Evolutionary conservation across 495 filamentous ascomycete species (phyloP).

Genomic region (Bathelium albidoporum): DNA sequence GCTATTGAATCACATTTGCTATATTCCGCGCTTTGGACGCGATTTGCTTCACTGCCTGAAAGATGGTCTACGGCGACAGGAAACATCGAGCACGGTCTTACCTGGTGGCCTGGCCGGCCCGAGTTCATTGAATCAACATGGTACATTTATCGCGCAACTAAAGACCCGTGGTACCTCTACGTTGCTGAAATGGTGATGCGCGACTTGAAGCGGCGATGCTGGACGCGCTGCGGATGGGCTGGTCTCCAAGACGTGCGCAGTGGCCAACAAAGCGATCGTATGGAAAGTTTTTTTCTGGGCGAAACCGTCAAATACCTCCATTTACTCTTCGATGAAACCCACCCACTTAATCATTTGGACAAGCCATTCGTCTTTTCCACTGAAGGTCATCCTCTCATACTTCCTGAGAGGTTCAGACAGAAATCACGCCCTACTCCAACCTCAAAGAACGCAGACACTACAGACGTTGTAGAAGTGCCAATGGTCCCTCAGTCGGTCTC

Average conservation of each 20-base stretch:
- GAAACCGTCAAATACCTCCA: conserved; percentile 95
- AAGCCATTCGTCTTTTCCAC: conserved; percentile 87
- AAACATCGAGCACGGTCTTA: conserved; percentile 72
- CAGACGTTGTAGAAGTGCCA: conserved; percentile 10
- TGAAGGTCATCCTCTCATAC: conserved; percentile 86
- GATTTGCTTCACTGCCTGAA: conserved; percentile 86
- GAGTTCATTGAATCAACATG: conserved; percentile 96
- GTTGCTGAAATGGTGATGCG: conserved; percentile 90
- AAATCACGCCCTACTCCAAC: not conserved
- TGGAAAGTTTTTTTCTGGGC: conserved; percentile 98
- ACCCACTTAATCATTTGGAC: conserved; percentile 81
- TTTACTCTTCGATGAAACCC: conserved; percentile 71
- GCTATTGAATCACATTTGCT: conserved; percentile 80
- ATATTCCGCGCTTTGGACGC: conserved; percentile 85
- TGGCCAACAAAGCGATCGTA: conserved; percentile 76
- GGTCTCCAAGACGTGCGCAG: conserved; percentile 86
- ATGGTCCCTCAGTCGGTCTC: conserved; percentile 10
- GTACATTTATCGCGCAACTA: conserved; percentile 83
- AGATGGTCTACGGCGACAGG: conserved; percentile 84
- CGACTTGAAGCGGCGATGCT: conserved; percentile 82
- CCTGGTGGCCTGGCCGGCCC: conserved; percentile 90
- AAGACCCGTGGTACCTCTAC: conserved; percentile 91
- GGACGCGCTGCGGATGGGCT: conserved; percentile 90
- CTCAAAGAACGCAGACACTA: not conserved
- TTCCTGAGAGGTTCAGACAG: conserved; percentile 41